These are phyloP conservation scores for Entoloma clypeatum DNA, from an alignment of 1,284 basidiomycete species.

Conservation along the genomic window DNA sequence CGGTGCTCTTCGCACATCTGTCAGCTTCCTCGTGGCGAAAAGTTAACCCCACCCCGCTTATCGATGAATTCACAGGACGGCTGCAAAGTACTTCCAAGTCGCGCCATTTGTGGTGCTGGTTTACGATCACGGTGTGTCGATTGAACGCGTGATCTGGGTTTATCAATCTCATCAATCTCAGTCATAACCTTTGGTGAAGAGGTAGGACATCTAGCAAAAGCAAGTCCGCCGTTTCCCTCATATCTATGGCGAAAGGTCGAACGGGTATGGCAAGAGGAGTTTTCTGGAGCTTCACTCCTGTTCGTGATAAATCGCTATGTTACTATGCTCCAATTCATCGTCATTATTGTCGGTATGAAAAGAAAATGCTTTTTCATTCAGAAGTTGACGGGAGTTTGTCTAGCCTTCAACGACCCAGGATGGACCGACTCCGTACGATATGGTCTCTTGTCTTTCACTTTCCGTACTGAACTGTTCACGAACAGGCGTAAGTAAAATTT, in stretches of 20 bases:
- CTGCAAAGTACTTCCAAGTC: too few relatives aligned
- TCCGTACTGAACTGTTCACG: background rate
- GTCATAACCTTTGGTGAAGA: slow-evolving; percentile 19
- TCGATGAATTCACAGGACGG: too few relatives aligned
- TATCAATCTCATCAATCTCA: slow-evolving; percentile 1
- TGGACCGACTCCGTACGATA: slow-evolving; percentile 18
- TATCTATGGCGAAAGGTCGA: slow-evolving; percentile 18
- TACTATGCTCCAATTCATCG: slow-evolving; percentile 24
- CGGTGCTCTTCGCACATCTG: too few relatives aligned
- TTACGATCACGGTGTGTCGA: slow-evolving; percentile 25
- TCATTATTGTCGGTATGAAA: slow-evolving; percentile 24
- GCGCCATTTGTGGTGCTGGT: slow-evolving; percentile 24
- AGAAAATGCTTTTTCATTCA: background rate
- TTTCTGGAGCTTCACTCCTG: slow-evolving; percentile 21
- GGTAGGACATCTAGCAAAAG: slow-evolving; percentile 4
- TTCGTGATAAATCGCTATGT: slow-evolving; percentile 27
- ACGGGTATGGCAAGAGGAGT: slow-evolving; percentile 21
- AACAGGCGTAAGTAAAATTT: slow-evolving; percentile 10
- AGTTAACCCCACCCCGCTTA: too few relatives aligned
- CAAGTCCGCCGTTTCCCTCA: background rate
- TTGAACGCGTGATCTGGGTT: background rate
- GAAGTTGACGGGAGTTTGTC: slow-evolving; percentile 1
- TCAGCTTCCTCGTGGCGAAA: too few relatives aligned
- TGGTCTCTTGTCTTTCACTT: background rate
- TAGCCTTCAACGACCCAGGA: slow-evolving; percentile 23